Base-by-base conservation (phyloP, 2,329 filamentous ascomycete genomes). In the Curvularia eragrostidis region DNA sequence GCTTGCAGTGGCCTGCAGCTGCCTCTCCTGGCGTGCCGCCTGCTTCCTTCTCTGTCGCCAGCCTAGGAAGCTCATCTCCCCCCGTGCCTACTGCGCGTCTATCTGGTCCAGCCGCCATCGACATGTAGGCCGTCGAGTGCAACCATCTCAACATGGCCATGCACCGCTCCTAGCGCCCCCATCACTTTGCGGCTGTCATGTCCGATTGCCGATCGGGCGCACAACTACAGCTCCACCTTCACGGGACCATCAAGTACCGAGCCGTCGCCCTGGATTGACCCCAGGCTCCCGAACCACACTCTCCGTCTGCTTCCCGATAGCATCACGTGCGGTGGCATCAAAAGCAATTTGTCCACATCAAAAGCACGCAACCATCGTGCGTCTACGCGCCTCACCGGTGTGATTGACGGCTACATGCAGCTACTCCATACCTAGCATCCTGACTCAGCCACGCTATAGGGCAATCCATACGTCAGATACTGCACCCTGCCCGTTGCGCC, bases 1-100 rank as follows among this genome's bases (percentile, higher is more conserved):
- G 56, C 56, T 74, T 69, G 69, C 68, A 61, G 58, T 46, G 43
- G 57, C 59, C 67, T 75, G 74, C 74, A 75, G 71, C 62, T 64
- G 38, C 64, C 38, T 58, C 68, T 63, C 70, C 73, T 72, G 68
- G 72, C 66, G 64, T 52, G 54, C 64, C 59, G 54, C 58, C 53
- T 67, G 65, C 65, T 65, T 66, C 53, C 62, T 54, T 70, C 65
- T 54, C 56, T 64, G 66, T 60, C 58, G 64, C 62, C 61, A 63
- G 59, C 56, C 59, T 49, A 55, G 64, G 74, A 65, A 69, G 70
- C 69, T 70, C 43, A 52, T 56, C 48, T 49, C 55, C 62, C 70
- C 70, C 65, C 61, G 58, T 62, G 61, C 60, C 28, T 55, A 57
- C 57, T 59, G 54, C 44, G 54, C 56, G 43, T 24, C 30, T 15